Evolutionary conservation across 2,329 filamentous ascomycete genomes (phyloP), one percentile per base, ranked within the genome.

Genomic region (Colletotrichum tamarilloi): DNA sequence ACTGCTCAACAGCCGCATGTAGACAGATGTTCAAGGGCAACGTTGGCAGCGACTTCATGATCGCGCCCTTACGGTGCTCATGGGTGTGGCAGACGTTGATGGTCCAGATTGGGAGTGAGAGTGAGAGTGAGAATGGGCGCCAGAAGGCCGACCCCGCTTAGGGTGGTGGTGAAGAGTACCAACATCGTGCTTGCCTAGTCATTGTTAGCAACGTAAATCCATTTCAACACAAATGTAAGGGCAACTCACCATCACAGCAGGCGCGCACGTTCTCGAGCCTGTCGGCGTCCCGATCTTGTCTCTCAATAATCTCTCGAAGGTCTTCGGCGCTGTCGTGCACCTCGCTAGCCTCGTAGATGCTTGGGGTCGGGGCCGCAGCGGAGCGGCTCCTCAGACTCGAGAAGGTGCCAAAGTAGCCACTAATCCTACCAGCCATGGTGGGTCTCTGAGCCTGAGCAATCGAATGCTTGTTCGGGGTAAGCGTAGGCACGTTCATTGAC

Each of bases 241-340:
- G 26, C 58, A 69, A 86, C 92, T 90, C 88, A 96, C 95, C 97
- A 89, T 98, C 97, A 83, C 97, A 99, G 85, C 97, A 99, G 73
- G 96, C 95, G 80, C 97, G 89, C 76, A 99, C 97, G 82, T 99
- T 98, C 87, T 98, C 96, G 78, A 98, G 87, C 75, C 92, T 89
- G 80, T 95, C 94, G 30, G 92, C 87, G 76, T 95, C 93, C 67
- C 91, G 87, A 78, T 96, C 93, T 80, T 95, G 92, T 75, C 90
- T 88, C 83, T 96, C 94, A 78, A 96, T 94, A 75, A 95, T 91
- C 75, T 92, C 89, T 69, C 94, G 88, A 70, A 98, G 82, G 80
- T 98, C 95, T 82, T 98, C 95, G 3, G 94, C 94, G 78, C 92
- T 95, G 80, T 96, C 93, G 75, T 92, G 91, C 19, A 91, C 90